Conservation (phyloP, 345 rosid species). For the Trapa incisa region DNA sequence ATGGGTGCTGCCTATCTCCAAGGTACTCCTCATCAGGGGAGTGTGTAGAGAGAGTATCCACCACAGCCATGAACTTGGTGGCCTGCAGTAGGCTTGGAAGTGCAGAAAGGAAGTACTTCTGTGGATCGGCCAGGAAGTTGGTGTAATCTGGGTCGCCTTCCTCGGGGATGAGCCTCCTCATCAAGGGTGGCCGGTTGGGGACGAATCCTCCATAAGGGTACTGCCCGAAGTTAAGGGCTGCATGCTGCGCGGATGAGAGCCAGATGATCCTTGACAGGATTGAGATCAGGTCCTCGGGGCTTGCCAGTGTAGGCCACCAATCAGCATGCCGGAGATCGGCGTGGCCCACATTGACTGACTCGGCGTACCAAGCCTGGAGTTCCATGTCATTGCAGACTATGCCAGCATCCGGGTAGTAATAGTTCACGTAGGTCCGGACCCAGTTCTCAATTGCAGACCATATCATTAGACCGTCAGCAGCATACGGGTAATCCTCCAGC, state of each 20-base stretch:
- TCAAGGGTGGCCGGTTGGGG: slow-evolving; percentile 79
- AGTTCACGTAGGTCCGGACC: slow-evolving; percentile 77
- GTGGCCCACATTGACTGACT: slow-evolving; percentile 76
- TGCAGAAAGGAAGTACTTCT: slow-evolving; percentile 59
- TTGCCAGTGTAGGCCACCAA: slow-evolving; percentile 78
- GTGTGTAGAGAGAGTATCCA: slow-evolving; percentile 83
- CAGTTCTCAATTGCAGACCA: slow-evolving; percentile 81
- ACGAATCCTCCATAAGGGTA: slow-evolving; percentile 90
- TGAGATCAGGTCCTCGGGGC: slow-evolving; percentile 43
- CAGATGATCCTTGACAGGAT: slow-evolving; percentile 66
- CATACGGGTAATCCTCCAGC: slow-evolving; percentile 88
- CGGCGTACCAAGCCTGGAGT: slow-evolving; percentile 75
- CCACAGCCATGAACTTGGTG: slow-evolving; percentile 91
- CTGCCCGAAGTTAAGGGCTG: slow-evolving; percentile 93
- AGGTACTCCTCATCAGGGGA: slow-evolving; percentile 92
- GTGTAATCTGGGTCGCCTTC: slow-evolving; percentile 54
- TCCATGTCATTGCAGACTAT: slow-evolving; percentile 45
- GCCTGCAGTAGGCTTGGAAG: slow-evolving; percentile 77
- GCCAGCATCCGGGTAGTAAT: slow-evolving; percentile 52
- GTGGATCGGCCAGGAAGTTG: slow-evolving; percentile 59
- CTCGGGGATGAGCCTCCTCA: slow-evolving; percentile 72
- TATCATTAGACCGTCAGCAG: slow-evolving; percentile 73
- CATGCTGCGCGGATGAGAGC: slow-evolving; percentile 99
- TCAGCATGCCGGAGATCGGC: slow-evolving; percentile 54
- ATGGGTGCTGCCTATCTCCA: slow-evolving; percentile 80